These are phyloP conservation scores for Alternaria panax DNA, from an alignment of 2,329 filamentous ascomycete species.

Conservation along the genomic window DNA sequence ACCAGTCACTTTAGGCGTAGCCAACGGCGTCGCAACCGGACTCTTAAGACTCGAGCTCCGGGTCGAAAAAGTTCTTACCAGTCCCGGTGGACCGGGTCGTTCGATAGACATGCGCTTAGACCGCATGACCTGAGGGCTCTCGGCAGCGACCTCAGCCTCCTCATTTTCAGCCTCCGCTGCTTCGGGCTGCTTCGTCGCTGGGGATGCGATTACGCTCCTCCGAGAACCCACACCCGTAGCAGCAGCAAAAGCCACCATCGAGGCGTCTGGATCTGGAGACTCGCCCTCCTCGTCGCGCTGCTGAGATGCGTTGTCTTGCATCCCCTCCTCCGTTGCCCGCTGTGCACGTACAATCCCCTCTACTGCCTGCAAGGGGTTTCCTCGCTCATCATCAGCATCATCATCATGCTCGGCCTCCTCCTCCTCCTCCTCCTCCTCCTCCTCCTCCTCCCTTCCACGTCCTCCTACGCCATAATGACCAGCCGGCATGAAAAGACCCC, in stretches of 20 bases:
- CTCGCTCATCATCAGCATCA: neutral
- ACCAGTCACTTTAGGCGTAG: constrained; percentile 23
- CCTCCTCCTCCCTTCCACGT: neutral
- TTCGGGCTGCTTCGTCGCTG: neutral
- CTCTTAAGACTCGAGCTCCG: constrained; percentile 40
- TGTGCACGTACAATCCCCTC: neutral
- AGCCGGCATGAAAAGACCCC: constrained; percentile 29
- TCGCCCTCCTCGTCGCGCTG: constrained; percentile 11
- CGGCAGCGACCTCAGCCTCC: neutral
- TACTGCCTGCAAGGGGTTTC: neutral
- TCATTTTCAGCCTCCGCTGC: neutral
- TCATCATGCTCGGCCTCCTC: neutral
- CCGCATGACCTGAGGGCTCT: constrained; percentile 40
- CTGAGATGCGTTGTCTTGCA: constrained; percentile 20
- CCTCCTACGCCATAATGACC: constrained; percentile 4
- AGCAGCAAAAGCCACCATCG: constrained; percentile 44
- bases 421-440: neutral
- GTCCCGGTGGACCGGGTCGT: constrained; percentile 39
- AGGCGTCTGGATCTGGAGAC: constrained; percentile 29
- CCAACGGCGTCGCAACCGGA: constrained; percentile 26
- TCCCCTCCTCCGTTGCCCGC: neutral
- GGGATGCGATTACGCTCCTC: constrained; percentile 30
- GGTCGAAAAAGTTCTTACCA: constrained; percentile 46
- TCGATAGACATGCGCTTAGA: constrained; percentile 49
- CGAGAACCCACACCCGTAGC: constrained; percentile 42